These are phyloP conservation scores for Allium cepa DNA, from an alignment of 106 monocot genomes.

Conservation along the genomic window DNA sequence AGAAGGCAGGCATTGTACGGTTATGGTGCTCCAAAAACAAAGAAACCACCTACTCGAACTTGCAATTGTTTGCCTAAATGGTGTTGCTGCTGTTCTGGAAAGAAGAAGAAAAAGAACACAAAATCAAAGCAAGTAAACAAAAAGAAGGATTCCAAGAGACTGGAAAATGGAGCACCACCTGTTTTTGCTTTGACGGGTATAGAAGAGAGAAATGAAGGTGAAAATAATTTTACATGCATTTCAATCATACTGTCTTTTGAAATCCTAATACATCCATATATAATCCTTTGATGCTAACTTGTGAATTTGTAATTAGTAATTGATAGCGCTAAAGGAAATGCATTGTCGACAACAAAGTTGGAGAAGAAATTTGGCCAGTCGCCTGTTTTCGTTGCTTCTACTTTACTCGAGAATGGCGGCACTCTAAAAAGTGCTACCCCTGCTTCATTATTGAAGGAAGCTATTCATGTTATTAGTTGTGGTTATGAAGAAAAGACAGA, in stretches of 20 bases:
- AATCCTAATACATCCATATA: too few relatives aligned
- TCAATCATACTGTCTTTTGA: too few relatives aligned
- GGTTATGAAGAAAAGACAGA: slow-evolving; percentile 85
- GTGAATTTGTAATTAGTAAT: slow-evolving; percentile 20
- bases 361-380: slow-evolving; percentile 87
- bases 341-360: slow-evolving; percentile 39
- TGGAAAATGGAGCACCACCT: slow-evolving; percentile 40
- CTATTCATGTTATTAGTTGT: slow-evolving; percentile 77
- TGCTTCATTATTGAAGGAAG: slow-evolving; percentile 81
- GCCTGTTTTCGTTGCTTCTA: slow-evolving; percentile 80
- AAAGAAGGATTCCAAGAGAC: slow-evolving; percentile 35
- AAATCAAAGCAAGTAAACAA: slow-evolving; percentile 63
- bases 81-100: slow-evolving; percentile 51
- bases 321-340: slow-evolving; percentile 26
- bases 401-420: slow-evolving; percentile 68
- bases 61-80: slow-evolving; percentile 87
- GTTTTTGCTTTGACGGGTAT: slow-evolving; percentile 60
- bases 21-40: slow-evolving; percentile 61
- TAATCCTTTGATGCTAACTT: not conserved
- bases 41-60: slow-evolving; percentile 72
- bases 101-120: slow-evolving; percentile 65
- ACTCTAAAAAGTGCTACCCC: slow-evolving; percentile 51
- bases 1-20: slow-evolving; percentile 62
- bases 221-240: not conserved
- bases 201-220: slow-evolving; percentile 56